Base-by-base conservation (phyloP, 345 rosid species). In the Crucihimalaya himalaica region DNA sequence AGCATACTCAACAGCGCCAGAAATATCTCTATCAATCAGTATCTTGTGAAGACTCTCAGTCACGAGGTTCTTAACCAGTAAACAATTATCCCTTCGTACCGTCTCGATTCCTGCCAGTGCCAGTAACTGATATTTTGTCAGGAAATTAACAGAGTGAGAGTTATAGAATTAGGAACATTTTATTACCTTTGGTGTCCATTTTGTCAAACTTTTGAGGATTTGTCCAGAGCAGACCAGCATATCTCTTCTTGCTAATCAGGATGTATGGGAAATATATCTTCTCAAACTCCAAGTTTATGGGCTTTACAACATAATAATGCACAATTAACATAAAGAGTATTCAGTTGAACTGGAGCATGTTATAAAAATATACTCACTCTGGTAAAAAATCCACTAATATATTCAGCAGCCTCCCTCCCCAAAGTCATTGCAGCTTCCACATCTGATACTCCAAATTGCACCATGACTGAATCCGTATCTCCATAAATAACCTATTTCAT, bases 381-480 rank as follows among this genome's bases (percentile, higher is more conserved):
- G 20, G 72, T 83, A 83, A 91, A 93, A 77, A 90, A 86, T 79
- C 80, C 87, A 72, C 97, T 93, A 48, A 90, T 91, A 70, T 78
- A 80, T 6, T 86, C 91, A 63, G 98, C 98, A 29, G 98, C 98
- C 81, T 91, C 96, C 76, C 89, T 86, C 67, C 97, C 97, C 81
- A 93, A 78, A 46, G 72, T 85, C 98, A 89, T 93, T 13, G 94
- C 97, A 75, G 73, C 89, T 73, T 83, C 89, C 27, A 93, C 89
- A 9, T 88, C 84, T 59, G 87, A 70, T 31, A 83, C 91, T 46
- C 98, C 97, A 71, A 93, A n/a, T 84, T 93, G 96, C 69, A 93
- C 98, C 98, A 93, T 93, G 29, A 93, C 96, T 3, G 98, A 93
- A 86, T 93, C 96, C 8, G 98, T 93, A 78, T 93, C 98, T 65